Percentiles rank a stretch among this genome's conserved stretches.
These are phyloP conservation scores for Mayamaea pseudoterrestris DNA, from an alignment of 108 stramenopile genomes.

Conservation along the genomic window DNA sequence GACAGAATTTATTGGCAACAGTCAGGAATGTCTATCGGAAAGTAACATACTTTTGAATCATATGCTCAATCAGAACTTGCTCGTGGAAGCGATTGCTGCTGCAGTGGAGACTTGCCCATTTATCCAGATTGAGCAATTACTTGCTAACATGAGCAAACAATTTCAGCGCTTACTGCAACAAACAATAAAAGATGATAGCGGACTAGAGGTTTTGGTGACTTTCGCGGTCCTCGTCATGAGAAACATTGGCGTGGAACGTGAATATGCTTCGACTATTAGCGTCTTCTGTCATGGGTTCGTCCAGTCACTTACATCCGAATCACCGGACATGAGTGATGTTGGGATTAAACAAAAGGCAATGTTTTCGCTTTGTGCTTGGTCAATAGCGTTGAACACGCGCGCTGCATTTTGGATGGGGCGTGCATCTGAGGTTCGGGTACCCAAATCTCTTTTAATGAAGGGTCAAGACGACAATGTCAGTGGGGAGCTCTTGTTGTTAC, in stretches of 20 bases:
- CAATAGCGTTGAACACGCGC: slow-evolving; percentile 20
- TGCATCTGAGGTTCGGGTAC: slow-evolving; percentile 4
- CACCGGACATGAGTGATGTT: too few relatives aligned
- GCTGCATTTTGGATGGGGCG: slow-evolving; percentile 25
- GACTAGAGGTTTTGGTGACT: too few relatives aligned
- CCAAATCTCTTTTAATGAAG: background rate
- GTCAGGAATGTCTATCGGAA: slow-evolving; percentile 1
- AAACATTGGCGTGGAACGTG: too few relatives aligned
- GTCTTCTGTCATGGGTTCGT: too few relatives aligned
- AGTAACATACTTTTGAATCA: background rate
- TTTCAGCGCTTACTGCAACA: too few relatives aligned
- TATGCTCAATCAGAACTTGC: slow-evolving; percentile 1
- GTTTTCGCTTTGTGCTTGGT: slow-evolving; percentile 19
- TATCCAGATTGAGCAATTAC: too few relatives aligned
- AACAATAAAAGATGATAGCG: too few relatives aligned
- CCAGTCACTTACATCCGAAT: too few relatives aligned
- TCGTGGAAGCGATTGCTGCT: background rate
- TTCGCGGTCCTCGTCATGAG: too few relatives aligned
- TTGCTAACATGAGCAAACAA: too few relatives aligned
- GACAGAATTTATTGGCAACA: background rate
- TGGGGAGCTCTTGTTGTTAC: slow-evolving; percentile 20
- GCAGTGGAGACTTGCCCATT: background rate
- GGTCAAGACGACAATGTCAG: background rate
- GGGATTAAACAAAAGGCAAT: too few relatives aligned
- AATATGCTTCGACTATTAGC: too few relatives aligned